Evolutionary conservation across 805 yeast species (phyloP), one percentile per base, ranked within the genome.

Genomic region (Saccharomycopsis oosterbeekiorum): DNA sequence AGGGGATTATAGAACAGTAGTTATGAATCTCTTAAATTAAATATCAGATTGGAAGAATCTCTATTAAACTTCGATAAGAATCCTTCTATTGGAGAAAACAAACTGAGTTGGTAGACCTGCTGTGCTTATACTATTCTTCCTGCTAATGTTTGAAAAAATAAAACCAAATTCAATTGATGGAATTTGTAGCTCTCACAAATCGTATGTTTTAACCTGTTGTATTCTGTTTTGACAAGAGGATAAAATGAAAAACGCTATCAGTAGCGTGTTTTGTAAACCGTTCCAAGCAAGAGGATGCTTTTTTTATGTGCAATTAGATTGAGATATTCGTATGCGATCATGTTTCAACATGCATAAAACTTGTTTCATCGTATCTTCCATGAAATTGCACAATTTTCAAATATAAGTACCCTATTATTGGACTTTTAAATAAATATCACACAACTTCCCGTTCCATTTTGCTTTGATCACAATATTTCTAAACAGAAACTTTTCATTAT

Each of bases 331-430:
- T 47, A 47, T 47, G 53, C 34, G 21, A 47, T 12, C 12, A 26
- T 47, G 53, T 47, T 47, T 47, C 53, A 47, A 47, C 53, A 47
- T 47, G 53, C 53, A 47, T 47, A 47, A 47, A 47, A 24, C 14
- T 6, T 47, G 53, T 47, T 47, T 47, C 53, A 47, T n/a, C 12
- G 53, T 47, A 26, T 12, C 53, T 47, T 47, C 53, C 53, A 47
- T 47, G 24, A 47, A 47, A 47, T 47, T 47, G 53, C 15, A 47
- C 29, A 19, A 47, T 24, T 24, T 6, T 5, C 21, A 11, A 24
- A 47, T 24, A 21, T 12, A 42, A 47, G 53, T 47, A 47, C n/a
- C 41, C 2, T 47, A 12, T 19, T 21, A 17, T 47, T 24, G 34
- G 26, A 24, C 34, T 24, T 47, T 47, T 26, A 47, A 47, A 47